phyloP scores from a whole-genome alignment of 208 protist species.

The Herpetomonas tarakana region DNA sequence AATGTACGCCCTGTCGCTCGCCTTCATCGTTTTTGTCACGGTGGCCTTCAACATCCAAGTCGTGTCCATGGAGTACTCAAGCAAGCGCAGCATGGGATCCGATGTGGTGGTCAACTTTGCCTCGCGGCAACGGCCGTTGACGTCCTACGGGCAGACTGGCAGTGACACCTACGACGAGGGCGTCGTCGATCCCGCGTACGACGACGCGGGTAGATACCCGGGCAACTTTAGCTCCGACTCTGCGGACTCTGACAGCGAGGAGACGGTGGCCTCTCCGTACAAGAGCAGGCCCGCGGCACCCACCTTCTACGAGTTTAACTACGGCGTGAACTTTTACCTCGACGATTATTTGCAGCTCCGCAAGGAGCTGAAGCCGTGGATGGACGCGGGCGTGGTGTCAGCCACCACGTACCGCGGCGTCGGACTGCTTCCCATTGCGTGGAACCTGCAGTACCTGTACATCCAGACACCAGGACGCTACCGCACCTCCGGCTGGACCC shows the following conservation, averaged over 20 bases:
- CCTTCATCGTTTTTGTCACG: slow-evolving; percentile 92
- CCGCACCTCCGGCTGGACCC: background rate
- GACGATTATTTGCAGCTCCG: slow-evolving; percentile 13
- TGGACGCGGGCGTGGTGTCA: background rate
- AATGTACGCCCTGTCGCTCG: slow-evolving; percentile 91
- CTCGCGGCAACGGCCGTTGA: background rate
- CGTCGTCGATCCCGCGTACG: background rate
- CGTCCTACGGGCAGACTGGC: background rate
- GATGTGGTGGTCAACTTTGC: slow-evolving; percentile 5
- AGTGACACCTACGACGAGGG: background rate
- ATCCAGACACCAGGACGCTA: slow-evolving; percentile 12
- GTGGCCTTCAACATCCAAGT: slow-evolving; percentile 83
- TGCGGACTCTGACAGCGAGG: background rate
- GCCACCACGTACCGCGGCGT: slow-evolving; percentile 15
- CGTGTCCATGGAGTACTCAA: slow-evolving; percentile 25
- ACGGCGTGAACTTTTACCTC: slow-evolving; percentile 1
- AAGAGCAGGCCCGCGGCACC: too few species aligned
- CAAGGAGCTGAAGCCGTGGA: background rate
- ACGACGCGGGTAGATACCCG: background rate
- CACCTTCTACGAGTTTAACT: background rate
- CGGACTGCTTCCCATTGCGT: background rate
- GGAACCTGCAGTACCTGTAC: background rate
- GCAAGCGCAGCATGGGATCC: slow-evolving; percentile 16
- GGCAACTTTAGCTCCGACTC: background rate
- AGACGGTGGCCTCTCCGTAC: background rate